Evolutionary conservation across 495 filamentous ascomycete genomes (phyloP).

Genomic region (Thozetella sp.): DNA sequence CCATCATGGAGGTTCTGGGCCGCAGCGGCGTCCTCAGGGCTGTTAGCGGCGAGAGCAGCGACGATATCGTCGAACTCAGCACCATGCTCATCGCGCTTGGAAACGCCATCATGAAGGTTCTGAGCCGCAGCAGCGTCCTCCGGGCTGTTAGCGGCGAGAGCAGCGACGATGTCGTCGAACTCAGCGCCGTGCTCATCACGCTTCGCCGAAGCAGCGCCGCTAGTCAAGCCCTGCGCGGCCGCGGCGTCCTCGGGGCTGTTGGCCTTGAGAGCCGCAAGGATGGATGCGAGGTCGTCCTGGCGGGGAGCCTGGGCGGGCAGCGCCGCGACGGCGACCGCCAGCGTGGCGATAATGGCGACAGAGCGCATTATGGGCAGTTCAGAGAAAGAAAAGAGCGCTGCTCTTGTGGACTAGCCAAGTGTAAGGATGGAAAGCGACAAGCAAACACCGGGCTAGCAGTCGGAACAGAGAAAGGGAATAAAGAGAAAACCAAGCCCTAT

Average conservation of each 20-base stretch:
- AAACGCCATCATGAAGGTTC: not conserved
- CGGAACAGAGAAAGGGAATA: not conserved
- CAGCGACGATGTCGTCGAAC: not conserved
- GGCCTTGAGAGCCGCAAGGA: not conserved
- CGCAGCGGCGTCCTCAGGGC: not conserved
- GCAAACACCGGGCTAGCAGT: not conserved
- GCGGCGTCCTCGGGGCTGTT: constrained; percentile 3
- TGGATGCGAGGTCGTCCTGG: not conserved
- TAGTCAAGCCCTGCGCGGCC: not conserved
- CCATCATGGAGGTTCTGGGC: not conserved
- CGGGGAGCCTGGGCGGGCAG: not conserved
- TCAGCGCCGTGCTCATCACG: not conserved
- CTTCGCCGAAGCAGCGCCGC: not conserved
- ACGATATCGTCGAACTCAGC: not conserved
- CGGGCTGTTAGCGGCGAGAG: not conserved
- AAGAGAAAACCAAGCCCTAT: not conserved
- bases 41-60: not conserved
- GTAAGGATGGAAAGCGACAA: not conserved
- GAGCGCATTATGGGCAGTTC: not conserved
- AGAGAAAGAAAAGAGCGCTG: not conserved
- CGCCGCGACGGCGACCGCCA: not conserved
- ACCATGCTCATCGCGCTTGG: not conserved
- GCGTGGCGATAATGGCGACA: not conserved
- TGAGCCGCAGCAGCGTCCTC: not conserved
- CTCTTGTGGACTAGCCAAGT: not conserved